A percentile compares a stretch with the other conserved stretches of the same genome.
These are phyloP conservation scores for Phoma sp. DNA, from an alignment of 2,329 filamentous ascomycete genomes.

Conservation along the genomic window DNA sequence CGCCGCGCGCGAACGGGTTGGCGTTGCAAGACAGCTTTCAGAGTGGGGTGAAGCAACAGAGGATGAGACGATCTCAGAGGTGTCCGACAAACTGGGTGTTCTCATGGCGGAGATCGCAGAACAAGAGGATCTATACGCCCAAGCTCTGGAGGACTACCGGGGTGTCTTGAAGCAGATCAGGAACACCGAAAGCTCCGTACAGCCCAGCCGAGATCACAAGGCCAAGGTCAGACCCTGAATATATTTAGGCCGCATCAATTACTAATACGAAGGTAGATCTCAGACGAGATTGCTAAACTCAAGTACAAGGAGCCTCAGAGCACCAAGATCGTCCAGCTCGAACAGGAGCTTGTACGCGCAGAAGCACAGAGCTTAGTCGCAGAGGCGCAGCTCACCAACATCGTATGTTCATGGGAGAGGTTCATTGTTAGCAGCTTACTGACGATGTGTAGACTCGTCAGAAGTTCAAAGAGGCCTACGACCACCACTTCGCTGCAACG, in stretches of 20 bases:
- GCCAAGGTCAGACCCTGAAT: slow-evolving; percentile 62
- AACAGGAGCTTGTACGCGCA: slow-evolving; percentile 94
- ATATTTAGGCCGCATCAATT: background rate
- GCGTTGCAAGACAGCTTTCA: slow-evolving; percentile 87
- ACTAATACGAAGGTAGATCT: slow-evolving; percentile 60
- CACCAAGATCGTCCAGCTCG: slow-evolving; percentile 79
- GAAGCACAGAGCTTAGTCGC: slow-evolving; percentile 96
- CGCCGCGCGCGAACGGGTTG: slow-evolving; percentile 82
- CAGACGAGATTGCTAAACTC: slow-evolving; percentile 89
- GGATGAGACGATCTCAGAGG: slow-evolving; percentile 85
- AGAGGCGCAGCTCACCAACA: slow-evolving; percentile 94
- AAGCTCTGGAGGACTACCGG: slow-evolving; percentile 85
- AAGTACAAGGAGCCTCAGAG: slow-evolving; percentile 93
- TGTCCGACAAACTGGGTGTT: slow-evolving; percentile 95
- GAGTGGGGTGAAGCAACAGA: slow-evolving; percentile 95
- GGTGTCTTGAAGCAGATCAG: slow-evolving; percentile 86
- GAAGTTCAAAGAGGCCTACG: slow-evolving; percentile 95
- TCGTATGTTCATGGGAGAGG: slow-evolving; percentile 59
- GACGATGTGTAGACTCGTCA: slow-evolving; percentile 75
- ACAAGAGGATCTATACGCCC: slow-evolving; percentile 88
- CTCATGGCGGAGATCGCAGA: slow-evolving; percentile 91
- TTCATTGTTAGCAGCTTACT: slow-evolving; percentile 14
- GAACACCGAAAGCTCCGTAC: slow-evolving; percentile 94
- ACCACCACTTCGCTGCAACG: slow-evolving; percentile 84
- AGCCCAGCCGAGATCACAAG: slow-evolving; percentile 88